A percentile compares a stretch with the other conserved stretches of the same genome.
phyloP scores from a whole-genome alignment of 225 moss, liverwort and hornwort species.

The Neckera pumila region DNA sequence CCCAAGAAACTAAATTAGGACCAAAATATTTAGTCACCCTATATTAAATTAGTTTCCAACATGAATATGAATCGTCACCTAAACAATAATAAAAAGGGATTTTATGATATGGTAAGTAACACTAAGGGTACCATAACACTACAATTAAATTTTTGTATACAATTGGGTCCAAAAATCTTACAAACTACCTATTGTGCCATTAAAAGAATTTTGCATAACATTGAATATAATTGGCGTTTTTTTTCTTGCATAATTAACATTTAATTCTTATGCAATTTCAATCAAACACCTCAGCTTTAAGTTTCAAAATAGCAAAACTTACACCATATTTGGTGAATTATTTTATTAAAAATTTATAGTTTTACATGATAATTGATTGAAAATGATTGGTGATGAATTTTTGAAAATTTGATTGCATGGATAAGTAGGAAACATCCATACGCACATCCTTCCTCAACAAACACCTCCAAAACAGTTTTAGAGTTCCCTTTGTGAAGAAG shows the following conservation, averaged over 20 bases:
- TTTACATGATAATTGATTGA: neutral
- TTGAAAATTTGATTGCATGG: neutral
- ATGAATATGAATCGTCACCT: neutral
- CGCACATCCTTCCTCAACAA: neutral
- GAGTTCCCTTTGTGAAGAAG: rapidly evolving
- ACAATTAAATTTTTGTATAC: neutral
- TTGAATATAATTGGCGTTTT: neutral
- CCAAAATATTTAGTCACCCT: rapidly evolving
- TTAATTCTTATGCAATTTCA: neutral
- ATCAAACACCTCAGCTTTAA: neutral
- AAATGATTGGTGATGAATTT: neutral
- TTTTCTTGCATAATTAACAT: neutral
- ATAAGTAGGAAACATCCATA: neutral
- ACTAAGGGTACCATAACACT: neutral
- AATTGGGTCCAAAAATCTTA: neutral
- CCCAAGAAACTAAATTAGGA: neutral
- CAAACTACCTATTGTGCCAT: neutral
- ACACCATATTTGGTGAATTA: no score
- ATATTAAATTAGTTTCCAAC: no score
- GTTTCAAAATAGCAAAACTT: rapidly evolving
- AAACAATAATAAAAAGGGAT: neutral
- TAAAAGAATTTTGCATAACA: neutral
- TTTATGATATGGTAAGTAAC: neutral
- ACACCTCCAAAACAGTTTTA: neutral
- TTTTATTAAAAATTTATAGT: neutral